Conservation (phyloP, 352 stramenopile species). For the Phytophthora boehmeriae region DNA sequence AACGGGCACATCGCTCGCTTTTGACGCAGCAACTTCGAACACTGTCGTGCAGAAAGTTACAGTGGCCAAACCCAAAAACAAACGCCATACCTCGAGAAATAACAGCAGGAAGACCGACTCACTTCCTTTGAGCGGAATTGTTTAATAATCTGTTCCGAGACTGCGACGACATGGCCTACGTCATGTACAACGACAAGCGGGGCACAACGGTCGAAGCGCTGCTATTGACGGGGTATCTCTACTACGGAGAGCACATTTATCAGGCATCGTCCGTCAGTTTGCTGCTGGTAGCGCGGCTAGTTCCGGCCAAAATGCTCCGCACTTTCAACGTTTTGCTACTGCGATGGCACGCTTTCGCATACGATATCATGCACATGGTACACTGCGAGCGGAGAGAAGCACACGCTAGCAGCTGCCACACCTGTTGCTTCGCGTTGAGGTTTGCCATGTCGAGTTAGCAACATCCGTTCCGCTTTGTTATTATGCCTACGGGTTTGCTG, state of each 20-base stretch:
- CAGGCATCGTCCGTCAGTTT: constrained; percentile 2
- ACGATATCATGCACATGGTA: constrained; percentile 2
- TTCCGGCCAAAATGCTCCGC: constrained; percentile 6
- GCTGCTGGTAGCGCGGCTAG: constrained; percentile 6
- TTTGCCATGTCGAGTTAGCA: too few species aligned
- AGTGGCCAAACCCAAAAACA: neutral
- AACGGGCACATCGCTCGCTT: too few species aligned
- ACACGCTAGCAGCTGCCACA: neutral
- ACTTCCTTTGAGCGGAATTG: too few species aligned
- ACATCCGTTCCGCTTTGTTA: too few species aligned
- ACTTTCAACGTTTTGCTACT: constrained; percentile 26
- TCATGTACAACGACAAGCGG: neutral
- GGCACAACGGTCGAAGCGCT: constrained; percentile 3
- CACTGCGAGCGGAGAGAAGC: neutral
- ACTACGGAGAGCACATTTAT: constrained; percentile 12
- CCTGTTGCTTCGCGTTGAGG: too few species aligned
- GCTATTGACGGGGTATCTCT: constrained; percentile 7
- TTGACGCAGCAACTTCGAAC: too few species aligned
- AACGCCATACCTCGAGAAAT: neutral
- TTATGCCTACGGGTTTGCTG: too few species aligned
- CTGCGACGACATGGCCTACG: constrained; percentile 6
- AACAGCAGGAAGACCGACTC: neutral
- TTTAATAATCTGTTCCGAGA: constrained; percentile 4
- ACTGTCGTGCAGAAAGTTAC: neutral
- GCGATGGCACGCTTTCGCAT: constrained; percentile 2